These are phyloP conservation scores for Dendrobium catenatum DNA, from an alignment of 106 monocot genomes.

Conservation along the genomic window DNA sequence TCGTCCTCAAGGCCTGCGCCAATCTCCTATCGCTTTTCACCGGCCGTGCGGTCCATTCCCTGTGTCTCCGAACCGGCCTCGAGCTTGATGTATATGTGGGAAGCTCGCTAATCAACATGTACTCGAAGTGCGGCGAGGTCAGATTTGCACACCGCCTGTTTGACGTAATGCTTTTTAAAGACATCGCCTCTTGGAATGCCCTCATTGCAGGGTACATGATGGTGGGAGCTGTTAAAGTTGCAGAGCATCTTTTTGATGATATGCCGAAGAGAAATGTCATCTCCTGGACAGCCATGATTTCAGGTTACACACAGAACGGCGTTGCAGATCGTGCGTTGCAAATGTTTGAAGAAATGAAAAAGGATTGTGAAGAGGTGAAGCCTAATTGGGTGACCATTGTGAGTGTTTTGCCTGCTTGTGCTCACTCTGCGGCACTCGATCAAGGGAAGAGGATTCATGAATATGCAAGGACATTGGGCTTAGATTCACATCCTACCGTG, in stretches of 20 bases:
- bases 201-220: conserved; percentile 42
- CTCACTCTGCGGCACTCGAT: conserved; percentile 27
- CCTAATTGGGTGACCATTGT: conserved; percentile 51
- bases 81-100: conserved; percentile 38
- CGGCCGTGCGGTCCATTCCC: conserved; percentile 29
- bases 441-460: conserved; percentile 52
- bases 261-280: conserved; percentile 56
- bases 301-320: conserved; percentile 54
- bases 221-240: conserved; percentile 28
- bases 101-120: conserved; percentile 45
- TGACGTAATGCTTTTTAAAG: conserved; percentile 31
- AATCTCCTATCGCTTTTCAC: conserved; percentile 7
- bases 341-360: conserved; percentile 46
- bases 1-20: conserved; percentile 48
- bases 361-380: conserved; percentile 17
- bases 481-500: conserved; percentile 24
- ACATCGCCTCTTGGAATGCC: conserved; percentile 59
- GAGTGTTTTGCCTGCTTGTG: conserved; percentile 50
- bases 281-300: conserved; percentile 68
- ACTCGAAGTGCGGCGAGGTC: conserved; percentile 36
- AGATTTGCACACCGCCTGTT: conserved; percentile 31
- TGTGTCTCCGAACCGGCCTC: conserved; percentile 29
- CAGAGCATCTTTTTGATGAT: conserved; percentile 25
- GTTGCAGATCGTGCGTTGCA: conserved; percentile 22
- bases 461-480: conserved; percentile 19